These are phyloP conservation scores for Podosphaera fusca DNA, from an alignment of 2,329 filamentous ascomycete species.

Conservation along the genomic window DNA sequence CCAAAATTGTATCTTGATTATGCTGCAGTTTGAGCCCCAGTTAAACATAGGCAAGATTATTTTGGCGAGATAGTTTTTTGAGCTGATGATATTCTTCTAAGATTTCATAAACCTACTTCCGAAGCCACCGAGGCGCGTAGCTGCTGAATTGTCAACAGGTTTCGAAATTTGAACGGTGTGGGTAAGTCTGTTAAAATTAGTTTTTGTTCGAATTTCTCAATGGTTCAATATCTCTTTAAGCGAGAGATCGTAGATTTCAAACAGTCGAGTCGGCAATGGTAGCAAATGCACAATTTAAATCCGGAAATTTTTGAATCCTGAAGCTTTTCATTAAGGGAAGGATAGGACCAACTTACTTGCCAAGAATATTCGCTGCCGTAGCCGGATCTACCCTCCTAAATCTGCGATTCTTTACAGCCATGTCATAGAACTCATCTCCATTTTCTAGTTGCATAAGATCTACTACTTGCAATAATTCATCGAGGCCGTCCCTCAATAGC, in stretches of 20 bases:
- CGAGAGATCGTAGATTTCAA: too few species aligned
- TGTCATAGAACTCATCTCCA: slow-evolving; percentile 92
- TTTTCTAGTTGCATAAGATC: slow-evolving; percentile 71
- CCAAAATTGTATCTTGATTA: too few species aligned
- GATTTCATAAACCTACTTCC: background rate
- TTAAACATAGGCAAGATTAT: too few species aligned
- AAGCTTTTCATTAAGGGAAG: background rate
- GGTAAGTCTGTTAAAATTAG: background rate
- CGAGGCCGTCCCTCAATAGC: slow-evolving; percentile 72
- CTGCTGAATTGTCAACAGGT: background rate
- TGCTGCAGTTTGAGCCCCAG: too few species aligned
- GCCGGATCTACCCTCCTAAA: slow-evolving; percentile 82
- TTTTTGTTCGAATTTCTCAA: background rate
- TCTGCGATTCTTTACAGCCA: slow-evolving; percentile 71
- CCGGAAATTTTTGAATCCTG: background rate
- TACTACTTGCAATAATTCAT: slow-evolving; percentile 84
- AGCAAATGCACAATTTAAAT: too few species aligned
- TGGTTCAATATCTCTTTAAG: too few species aligned
- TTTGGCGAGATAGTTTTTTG: too few species aligned
- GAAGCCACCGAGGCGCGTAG: background rate
- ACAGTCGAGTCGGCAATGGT: too few species aligned
- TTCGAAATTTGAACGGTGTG: background rate
- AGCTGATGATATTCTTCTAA: background rate
- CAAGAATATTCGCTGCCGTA: slow-evolving; percentile 70
- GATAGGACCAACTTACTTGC: slow-evolving; percentile 40